phyloP scores from a whole-genome alignment of 129 eudicot species.

The Escallonia rubra region DNA sequence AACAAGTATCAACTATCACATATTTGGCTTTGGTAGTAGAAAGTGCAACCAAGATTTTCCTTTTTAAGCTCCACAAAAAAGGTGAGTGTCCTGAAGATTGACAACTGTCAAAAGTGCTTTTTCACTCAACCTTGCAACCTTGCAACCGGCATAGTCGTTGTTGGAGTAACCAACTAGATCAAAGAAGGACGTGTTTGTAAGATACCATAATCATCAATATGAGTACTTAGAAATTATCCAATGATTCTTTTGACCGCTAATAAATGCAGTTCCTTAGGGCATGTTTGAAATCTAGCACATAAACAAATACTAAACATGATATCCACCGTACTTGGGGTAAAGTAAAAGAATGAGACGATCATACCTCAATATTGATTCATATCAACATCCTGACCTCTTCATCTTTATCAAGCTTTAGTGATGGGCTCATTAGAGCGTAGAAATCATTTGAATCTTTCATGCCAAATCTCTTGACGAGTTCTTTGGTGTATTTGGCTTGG shows the following conservation, averaged over 20 bases:
- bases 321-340: conserved; percentile 2
- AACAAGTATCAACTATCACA: background rate
- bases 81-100: background rate
- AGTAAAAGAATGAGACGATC: background rate
- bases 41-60: no score
- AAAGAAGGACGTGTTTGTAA: background rate
- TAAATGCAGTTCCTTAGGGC: conserved; percentile 3
- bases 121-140: background rate
- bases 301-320: conserved; percentile 3
- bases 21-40: no score
- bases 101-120: background rate
- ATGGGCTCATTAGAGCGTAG: background rate
- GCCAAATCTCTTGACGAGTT: background rate
- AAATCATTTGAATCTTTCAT: background rate
- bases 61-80: background rate
- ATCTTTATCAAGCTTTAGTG: background rate
- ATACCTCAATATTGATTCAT: background rate
- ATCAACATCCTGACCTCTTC: background rate
- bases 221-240: background rate
- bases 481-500: background rate
- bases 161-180: no score
- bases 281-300: conserved; percentile 8
- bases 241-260: background rate
- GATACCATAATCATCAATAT: background rate
- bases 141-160: background rate